Conservation (phyloP, 805 yeast genomes). For the Suhomyces faveliae region DNA sequence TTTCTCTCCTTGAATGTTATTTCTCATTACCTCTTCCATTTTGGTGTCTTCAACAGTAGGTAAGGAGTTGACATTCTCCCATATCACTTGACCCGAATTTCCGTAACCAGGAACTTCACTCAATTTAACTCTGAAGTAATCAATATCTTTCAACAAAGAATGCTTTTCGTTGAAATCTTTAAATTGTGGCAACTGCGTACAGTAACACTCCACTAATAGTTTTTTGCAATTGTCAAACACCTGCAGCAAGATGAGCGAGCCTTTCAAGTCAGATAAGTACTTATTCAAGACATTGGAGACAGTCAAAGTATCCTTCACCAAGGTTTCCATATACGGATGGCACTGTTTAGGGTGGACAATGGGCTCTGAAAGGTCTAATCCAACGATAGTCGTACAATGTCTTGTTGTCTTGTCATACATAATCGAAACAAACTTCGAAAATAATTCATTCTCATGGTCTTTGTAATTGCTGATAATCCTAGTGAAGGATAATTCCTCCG, state of each 20-base stretch:
- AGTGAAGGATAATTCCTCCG: slow-evolving; percentile 30
- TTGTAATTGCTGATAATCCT: slow-evolving; percentile 40
- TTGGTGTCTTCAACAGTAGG: slow-evolving; percentile 48
- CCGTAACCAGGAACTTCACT: slow-evolving; percentile 59
- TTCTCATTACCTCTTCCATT: slow-evolving; percentile 48
- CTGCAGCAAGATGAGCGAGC: slow-evolving; percentile 43
- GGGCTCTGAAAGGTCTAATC: slow-evolving; percentile 51
- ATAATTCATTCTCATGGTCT: slow-evolving; percentile 64
- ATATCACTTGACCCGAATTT: slow-evolving; percentile 58
- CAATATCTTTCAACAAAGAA: slow-evolving; percentile 56
- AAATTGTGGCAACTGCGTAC: slow-evolving; percentile 45
- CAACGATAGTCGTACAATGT: slow-evolving; percentile 49
- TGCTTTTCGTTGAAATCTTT: slow-evolving; percentile 54
- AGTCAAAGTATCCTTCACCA: slow-evolving; percentile 66
- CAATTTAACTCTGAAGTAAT: slow-evolving; percentile 60
- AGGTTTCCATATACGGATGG: slow-evolving; percentile 61
- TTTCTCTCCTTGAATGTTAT: slow-evolving; percentile 30
- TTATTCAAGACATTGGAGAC: slow-evolving; percentile 58
- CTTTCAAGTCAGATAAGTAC: slow-evolving; percentile 53
- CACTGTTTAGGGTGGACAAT: slow-evolving; percentile 43
- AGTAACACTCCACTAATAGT: slow-evolving; percentile 49
- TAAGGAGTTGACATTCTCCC: slow-evolving; percentile 57
- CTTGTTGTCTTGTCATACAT: slow-evolving; percentile 62
- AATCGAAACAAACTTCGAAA: slow-evolving; percentile 61
- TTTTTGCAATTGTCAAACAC: slow-evolving; percentile 60